These are phyloP conservation scores for Mycena metata DNA, from an alignment of 768 basidiomycete species.

Conservation along the genomic window DNA sequence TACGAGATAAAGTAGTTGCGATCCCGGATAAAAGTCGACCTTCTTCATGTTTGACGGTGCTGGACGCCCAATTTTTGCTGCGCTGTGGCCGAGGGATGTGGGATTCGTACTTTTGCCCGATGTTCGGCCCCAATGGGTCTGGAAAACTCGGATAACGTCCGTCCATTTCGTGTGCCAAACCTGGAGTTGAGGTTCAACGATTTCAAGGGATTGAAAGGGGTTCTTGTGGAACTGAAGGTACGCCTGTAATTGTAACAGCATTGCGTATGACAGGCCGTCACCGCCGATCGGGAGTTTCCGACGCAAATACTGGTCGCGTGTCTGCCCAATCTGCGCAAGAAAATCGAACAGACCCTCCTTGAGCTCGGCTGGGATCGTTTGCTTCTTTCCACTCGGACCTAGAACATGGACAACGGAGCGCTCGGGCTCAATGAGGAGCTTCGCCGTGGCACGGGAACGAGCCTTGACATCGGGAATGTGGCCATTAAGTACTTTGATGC, in stretches of 20 bases:
- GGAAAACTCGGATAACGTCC: constrained; percentile 33
- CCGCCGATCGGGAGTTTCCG: constrained; percentile 48
- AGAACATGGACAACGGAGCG: neutral
- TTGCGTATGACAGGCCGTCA: constrained; percentile 54
- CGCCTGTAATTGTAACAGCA: constrained; percentile 35
- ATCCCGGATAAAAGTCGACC: no score
- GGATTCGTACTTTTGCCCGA: constrained; percentile 41
- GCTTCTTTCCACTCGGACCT: neutral
- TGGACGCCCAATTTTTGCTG: constrained; percentile 44
- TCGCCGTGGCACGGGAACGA: constrained; percentile 1
- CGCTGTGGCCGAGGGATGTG: constrained; percentile 48
- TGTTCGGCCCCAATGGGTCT: constrained; percentile 48
- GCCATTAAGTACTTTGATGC: neutral
- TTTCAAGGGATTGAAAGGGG: no score
- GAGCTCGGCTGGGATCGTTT: constrained; percentile 8
- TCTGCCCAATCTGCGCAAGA: constrained; percentile 27
- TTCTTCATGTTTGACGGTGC: no score
- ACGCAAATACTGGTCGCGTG: constrained; percentile 35
- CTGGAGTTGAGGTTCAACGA: no score
- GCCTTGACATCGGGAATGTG: neutral
- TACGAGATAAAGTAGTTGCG: no score
- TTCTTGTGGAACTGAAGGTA: no score
- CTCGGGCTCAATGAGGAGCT: neutral
- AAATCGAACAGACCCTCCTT: neutral
- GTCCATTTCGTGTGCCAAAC: constrained; percentile 39